Evolutionary conservation across 163 green algal species (phyloP), one percentile per base, ranked within the genome.

Genomic region (Coccomyxa subellipsoidea): DNA sequence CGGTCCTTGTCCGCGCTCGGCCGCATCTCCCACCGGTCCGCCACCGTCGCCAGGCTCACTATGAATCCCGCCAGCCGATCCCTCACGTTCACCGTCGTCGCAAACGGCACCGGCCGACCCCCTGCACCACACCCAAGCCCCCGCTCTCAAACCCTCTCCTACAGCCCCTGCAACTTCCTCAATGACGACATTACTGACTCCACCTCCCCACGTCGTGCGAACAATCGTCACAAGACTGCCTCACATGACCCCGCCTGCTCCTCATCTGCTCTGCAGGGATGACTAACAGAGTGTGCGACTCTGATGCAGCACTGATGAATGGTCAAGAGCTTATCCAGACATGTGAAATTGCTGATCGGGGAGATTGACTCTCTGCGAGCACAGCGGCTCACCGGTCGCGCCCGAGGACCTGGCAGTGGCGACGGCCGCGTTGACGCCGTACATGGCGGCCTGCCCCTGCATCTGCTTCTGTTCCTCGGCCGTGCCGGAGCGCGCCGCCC

Each of bases 351-450:
- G n/a, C n/a, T n/a, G n/a, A n/a, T n/a, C n/a, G n/a, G n/a, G n/a
- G n/a, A n/a, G n/a, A n/a, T n/a, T n/a, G n/a, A n/a, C n/a, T n/a
- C n/a, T n/a, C n/a, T n/a, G n/a, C n/a, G n/a, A n/a, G n/a, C n/a
- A n/a, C n/a, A n/a, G n/a, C 15, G 47, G 47, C 47, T 59, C 23
- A 12, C 15, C 47, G 23, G 15, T 18, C 1, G 47, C 47, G 23
- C 15, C 23, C 5, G 47, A 59, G 47, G 47, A 59, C 47, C 27
- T 73, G 66, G 29, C 15, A 23, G 29, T 73, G 66, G 66, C 66
- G 29, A 73, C 66, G 31, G 66, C 66, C 21, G 66, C 66, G 27
- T 73, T 73, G 66, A 73, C 66, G 66, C 66, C 66, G n/a, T 73
- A 73, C 27, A 73, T 32, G 66, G 66, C n/a, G 66, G 66, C n/a